Percentiles rank a stretch among this genome's conserved stretches.
These are phyloP conservation scores for Xerocomus potaroensis DNA, from an alignment of 768 basidiomycete genomes.

Conservation along the genomic window DNA sequence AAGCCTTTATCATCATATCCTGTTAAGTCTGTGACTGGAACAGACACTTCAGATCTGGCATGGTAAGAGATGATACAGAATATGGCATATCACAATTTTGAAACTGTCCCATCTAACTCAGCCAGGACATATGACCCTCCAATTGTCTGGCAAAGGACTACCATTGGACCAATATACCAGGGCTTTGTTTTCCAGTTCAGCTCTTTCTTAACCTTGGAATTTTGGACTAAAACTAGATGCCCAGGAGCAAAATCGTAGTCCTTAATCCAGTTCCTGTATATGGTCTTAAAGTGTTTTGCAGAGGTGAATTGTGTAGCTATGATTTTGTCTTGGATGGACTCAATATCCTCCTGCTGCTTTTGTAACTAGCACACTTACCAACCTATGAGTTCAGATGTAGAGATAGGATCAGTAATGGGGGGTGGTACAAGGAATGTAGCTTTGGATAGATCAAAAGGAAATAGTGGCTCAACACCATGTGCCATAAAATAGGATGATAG, in stretches of 20 bases:
- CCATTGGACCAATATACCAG: constrained; percentile 24
- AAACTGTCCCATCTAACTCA: constrained; percentile 23
- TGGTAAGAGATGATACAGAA: constrained; percentile 23
- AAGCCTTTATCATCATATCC: too few species aligned
- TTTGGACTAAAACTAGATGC: not conserved
- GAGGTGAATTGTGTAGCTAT: not conserved
- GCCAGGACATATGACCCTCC: constrained; percentile 25
- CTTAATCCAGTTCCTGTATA: not conserved
- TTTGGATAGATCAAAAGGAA: not conserved
- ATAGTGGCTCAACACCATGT: not conserved
- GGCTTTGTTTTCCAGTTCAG: constrained; percentile 24
- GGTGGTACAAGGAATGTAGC: not conserved
- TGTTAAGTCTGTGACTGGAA: not conserved
- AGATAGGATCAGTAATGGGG: not conserved
- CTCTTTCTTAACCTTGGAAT: not conserved
- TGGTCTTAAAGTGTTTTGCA: not conserved
- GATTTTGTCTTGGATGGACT: fast-evolving
- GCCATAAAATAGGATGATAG: not conserved
- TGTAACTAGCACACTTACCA: not conserved
- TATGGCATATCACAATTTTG: constrained; percentile 10
- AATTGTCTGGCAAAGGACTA: constrained; percentile 18
- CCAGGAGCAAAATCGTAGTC: not conserved
- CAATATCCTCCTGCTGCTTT: not conserved
- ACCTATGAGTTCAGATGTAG: not conserved
- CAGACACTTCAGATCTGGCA: not conserved